Evolutionary conservation across 1,284 basidiomycete genomes (phyloP), one percentile per base, ranked within the genome.

Genomic region (Moesziomyces aphidis): DNA sequence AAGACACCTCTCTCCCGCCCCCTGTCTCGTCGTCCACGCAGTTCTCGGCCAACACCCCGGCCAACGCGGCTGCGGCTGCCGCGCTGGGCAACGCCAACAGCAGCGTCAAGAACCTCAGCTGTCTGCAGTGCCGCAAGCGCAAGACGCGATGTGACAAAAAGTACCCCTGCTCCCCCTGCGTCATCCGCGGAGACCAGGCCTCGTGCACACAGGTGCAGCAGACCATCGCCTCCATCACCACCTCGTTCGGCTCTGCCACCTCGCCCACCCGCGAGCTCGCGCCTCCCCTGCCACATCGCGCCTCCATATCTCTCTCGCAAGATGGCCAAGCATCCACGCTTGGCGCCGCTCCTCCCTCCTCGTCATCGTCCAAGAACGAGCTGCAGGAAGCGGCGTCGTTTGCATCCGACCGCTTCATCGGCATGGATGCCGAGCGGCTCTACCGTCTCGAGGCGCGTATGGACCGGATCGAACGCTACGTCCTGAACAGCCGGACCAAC

Each of bases 141-240:
- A 73, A 73, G 51, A 73, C 70, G 11, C 54, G 70, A 61, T 73
- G 70, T 24, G 70, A 73, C 36, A 67, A 67, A 45, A 73, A 73
- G 50, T 73, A 73, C 23, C 70, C 70, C 17, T 73, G 70, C 45
- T 73, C 70, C 19, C 70, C 70, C 6, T 73, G 70, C 51, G 61
- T 67, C 54, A 73, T 73, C 55, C 64, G 70, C 23, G 64, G 70
- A 22, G 70, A 73, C 23, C 55, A 61, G 9, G 39, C 64, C 13
- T 67, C 56, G 4, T 73, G 70, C 36, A 73, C 70, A 2, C 70
- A 68, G 46, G 70, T 73, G 11, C 70, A 73, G 51, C 70, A 73
- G 50, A 73, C 70, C 46, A 73, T 68, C 31, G 70, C 70, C 17
- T 73, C 70, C 44, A 67, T 73, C 57, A 63, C 70, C 10, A 72